Evolutionary conservation across 2,329 filamentous ascomycete species (phyloP).

Genomic region (Botrytis galanthina): DNA sequence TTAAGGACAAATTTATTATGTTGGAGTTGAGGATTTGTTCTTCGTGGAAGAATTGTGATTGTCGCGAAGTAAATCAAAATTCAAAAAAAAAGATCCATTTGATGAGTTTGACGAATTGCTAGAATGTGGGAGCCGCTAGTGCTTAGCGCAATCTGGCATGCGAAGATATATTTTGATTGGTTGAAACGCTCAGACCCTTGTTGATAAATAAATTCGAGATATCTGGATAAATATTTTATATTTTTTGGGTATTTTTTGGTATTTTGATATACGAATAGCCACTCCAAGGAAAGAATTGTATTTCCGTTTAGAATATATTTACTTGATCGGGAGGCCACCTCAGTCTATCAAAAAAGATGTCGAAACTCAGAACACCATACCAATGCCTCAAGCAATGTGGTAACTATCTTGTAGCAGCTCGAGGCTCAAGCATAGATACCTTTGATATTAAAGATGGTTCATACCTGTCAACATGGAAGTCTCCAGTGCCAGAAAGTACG

Average conservation of each 20-base stretch:
- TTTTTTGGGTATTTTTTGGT: not conserved
- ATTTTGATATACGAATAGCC: not conserved
- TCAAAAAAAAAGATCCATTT: not conserved
- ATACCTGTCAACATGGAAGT: conserved; percentile 49
- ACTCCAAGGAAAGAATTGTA: not conserved
- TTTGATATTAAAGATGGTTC: conserved; percentile 59
- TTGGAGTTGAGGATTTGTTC: conserved; percentile 26
- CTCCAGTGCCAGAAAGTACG: conserved; percentile 24
- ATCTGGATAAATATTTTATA: not conserved
- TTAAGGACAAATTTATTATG: conserved; percentile 69
- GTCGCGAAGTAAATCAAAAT: conserved; percentile 3
- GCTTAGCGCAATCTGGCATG: conserved; percentile 9
- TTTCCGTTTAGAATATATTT: no score
- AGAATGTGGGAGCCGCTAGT: conserved; percentile 20
- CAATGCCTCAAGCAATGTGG: conserved; percentile 58
- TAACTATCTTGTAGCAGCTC: conserved; percentile 67
- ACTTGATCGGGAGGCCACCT: not conserved
- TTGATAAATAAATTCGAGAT: conserved; percentile 5
- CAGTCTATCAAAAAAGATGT: conserved; percentile 14
- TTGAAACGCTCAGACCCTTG: not conserved
- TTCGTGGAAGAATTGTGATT: conserved; percentile 20
- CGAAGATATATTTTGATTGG: conserved; percentile 13
- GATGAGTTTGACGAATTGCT: conserved; percentile 17
- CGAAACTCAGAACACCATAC: conserved; percentile 57
- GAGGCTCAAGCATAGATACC: conserved; percentile 68